Percentiles rank a stretch among this genome's conserved stretches.
phyloP scores from a whole-genome alignment of 2,329 filamentous ascomycete genomes.

The Myotisia sp. region DNA sequence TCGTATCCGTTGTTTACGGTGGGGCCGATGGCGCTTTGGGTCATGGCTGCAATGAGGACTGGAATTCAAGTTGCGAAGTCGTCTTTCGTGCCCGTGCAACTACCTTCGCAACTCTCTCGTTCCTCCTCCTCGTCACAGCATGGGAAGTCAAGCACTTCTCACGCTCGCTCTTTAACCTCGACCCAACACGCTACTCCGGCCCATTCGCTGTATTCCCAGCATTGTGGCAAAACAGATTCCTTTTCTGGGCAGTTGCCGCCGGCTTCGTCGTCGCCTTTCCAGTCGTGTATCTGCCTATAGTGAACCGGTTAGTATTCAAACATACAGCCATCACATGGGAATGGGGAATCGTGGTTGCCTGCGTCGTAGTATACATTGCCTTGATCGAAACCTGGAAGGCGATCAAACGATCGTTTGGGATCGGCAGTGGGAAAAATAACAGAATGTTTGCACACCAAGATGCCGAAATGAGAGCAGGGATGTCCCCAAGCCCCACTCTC shows the following conservation, averaged over 20 bases:
- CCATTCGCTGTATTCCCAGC: conserved; percentile 49
- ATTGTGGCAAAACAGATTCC: conserved; percentile 56
- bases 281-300: conserved; percentile 50
- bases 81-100: conserved; percentile 60
- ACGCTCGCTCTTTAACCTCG: conserved; percentile 56
- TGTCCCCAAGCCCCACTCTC: conserved; percentile 11
- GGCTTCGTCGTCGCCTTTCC: conserved; percentile 44
- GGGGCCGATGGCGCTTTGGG: conserved; percentile 37
- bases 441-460: conserved; percentile 21
- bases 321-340: conserved; percentile 53
- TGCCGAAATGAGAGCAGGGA: conserved; percentile 21
- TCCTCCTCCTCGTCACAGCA: conserved; percentile 59
- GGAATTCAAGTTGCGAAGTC: conserved; percentile 41
- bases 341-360: conserved; percentile 52
- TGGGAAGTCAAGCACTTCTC: conserved; percentile 67
- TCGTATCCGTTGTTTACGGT: conserved; percentile 27
- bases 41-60: conserved; percentile 45
- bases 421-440: conserved; percentile 22
- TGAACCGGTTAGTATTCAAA: conserved; percentile 51
- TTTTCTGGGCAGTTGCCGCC: conserved; percentile 50
- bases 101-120: conserved; percentile 59
- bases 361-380: conserved; percentile 44
- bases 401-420: conserved; percentile 37
- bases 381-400: conserved; percentile 54
- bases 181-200: conserved; percentile 41